Base-by-base conservation (phyloP, 805 yeast species). In the Barnettozyma pratensis region DNA sequence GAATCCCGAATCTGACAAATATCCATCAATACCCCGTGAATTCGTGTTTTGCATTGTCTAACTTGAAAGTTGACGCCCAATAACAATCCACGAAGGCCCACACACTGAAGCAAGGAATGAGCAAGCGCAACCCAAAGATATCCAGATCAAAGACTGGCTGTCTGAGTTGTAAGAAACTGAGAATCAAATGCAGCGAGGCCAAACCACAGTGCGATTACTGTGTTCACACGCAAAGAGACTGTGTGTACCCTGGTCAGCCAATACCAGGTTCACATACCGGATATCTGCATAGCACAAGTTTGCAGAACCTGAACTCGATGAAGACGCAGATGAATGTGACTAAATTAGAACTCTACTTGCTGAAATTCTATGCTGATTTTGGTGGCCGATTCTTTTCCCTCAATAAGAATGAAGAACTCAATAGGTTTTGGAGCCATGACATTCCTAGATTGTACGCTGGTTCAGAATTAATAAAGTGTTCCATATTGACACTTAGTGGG, bases 381-480 rank as follows among this genome's bases (percentile, higher is more conserved):
- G 55, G 57, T 28, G 56, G 57, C 25, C 43, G 38, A 4, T 54
- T 57, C 48, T 57, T 57, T 45, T 46, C 58, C 0, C 50, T 49
- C 1, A 52, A 53, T 43, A 48, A 46, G 45, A 49, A 44, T 29
- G 10, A 39, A 12, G 39, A 47, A 9, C 42, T 47, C 7, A 44
- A 46, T 27, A 39, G 27, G 3, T 43, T 57, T 19, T 50, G 57
- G 50, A 51, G 44, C 5, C 6, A 29, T 25, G 58, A 53, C 11
- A 55, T 46, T 0, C 57, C 61, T 1, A 37, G 44, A 37, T 47
- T 54, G 4, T 57, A 57, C 56, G 45, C 45, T 5, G 48, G 45
- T 6, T 56, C 57, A 5, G 44, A 40, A 7, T 32, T 56, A 37
- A 36, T 57, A n/a, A 52, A 46, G 27, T 44, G 12, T 25, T 44